Evolutionary conservation across 2,329 filamentous ascomycete species (phyloP), one percentile per base, ranked within the genome.

Genomic region (Aureobasidium leucospermi): DNA sequence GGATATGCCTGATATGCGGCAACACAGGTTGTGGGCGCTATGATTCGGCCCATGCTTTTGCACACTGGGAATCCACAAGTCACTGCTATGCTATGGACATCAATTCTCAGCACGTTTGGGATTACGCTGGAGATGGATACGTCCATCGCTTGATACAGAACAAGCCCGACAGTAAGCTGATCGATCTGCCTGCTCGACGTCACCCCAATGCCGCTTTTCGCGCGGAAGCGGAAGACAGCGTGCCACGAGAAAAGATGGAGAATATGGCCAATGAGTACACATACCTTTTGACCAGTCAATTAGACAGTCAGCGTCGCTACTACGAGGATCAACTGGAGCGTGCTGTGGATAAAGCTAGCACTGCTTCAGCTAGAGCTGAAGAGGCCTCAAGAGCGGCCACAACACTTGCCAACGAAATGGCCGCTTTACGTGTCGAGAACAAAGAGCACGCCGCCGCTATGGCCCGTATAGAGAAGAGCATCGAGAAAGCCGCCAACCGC

Each of bases 61-160:
- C 89, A 11, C 92, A 96, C 73, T 96, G 90, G 84, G 91, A 95
- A 73, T 83, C 89, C 59, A 95, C 90, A 3, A 85, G 85, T 4
- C 94, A 99, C 73, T 89, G 88, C 63, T 99, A 96, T 70, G 88
- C 91, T 29, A 88, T 99, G 71, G 94, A 99, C 71, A 84, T 97
- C 39, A 85, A 88, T 63, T 96, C 91, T 0, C 93, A 99, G 71
- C 88, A 96, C 67, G 92, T 99, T 1, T 99, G 94, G 94, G 94
- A 99, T 73, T 99, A 99, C 65, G 90, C 89, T 0, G 91, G 90
- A 4, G 94, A 99, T 69, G 89, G 88, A 69, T 99, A 96, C 80
- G 94, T 97, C 51, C 94, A 99, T 73, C 87, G 94, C 9, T 84
- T 97, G 55, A 96, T 99, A 59, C 88, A 96, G 65, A 90, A 91